phyloP scores from a whole-genome alignment of 305 asterid species.

The Rubia balearica region DNA sequence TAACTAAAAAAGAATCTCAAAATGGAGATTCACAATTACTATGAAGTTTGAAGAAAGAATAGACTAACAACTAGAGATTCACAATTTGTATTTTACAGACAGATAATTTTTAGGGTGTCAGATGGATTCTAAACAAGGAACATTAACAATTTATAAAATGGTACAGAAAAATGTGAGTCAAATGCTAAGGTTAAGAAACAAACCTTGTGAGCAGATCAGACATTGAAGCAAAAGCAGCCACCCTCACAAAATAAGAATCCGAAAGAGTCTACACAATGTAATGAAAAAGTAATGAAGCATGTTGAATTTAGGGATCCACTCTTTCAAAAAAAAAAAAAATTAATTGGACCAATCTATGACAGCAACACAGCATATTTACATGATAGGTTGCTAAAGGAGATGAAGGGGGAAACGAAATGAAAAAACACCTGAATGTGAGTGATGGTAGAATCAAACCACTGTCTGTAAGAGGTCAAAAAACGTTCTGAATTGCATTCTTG shows the following conservation, averaged over 20 bases:
- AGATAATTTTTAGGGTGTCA: not conserved
- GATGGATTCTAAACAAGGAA: not conserved
- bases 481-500: conserved; percentile 84
- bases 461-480: conserved; percentile 55
- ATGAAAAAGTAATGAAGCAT: not conserved
- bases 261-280: conserved; percentile 41
- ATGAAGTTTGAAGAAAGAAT: conserved; percentile 3
- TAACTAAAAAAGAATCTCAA: not conserved
- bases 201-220: conserved; percentile 84
- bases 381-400: not conserved
- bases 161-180: not conserved
- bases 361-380: not conserved
- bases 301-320: not conserved
- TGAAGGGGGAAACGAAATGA: not conserved
- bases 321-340: no score
- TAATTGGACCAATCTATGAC: not conserved
- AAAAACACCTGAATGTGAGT: conserved; percentile 57
- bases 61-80: no score
- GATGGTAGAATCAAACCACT: conserved; percentile 58
- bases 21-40: not conserved
- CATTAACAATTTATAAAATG: conserved; percentile 3
- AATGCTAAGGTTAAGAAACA: conserved; percentile 17
- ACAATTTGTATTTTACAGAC: not conserved
- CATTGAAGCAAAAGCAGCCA: conserved; percentile 71
- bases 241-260: conserved; percentile 58